Conservation (phyloP, 2,329 filamentous ascomycete genomes). For the Aspergillus glaucus region DNA sequence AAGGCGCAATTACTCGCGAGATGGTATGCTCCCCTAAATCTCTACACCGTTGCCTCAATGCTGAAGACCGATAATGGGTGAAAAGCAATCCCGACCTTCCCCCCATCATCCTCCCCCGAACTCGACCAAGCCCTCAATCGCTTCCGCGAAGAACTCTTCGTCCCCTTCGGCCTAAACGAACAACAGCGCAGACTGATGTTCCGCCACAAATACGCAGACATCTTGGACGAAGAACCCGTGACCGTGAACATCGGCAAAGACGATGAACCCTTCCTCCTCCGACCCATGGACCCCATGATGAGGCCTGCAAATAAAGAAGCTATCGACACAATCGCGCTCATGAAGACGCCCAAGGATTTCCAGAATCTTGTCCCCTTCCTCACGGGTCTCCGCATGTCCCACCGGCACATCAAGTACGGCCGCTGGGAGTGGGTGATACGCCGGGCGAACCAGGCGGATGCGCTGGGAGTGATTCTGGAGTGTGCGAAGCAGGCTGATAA, state of each 20-base stretch:
- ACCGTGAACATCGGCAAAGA: conserved; percentile 32
- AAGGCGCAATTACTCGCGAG: conserved; percentile 25
- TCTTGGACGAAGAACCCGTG: conserved; percentile 35
- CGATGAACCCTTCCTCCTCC: conserved; percentile 34
- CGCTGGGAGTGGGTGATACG: conserved; percentile 33
- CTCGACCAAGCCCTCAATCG: conserved; percentile 34
- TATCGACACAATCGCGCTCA: conserved; percentile 25
- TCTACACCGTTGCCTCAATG: background rate
- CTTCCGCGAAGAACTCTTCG: conserved; percentile 41
- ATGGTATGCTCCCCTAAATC: conserved; percentile 17
- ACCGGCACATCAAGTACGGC: conserved; percentile 15
- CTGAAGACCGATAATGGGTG: background rate
- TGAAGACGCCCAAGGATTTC: conserved; percentile 35
- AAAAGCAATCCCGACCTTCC: conserved; percentile 35
- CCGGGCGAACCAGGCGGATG: conserved; percentile 28
- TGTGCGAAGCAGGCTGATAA: conserved; percentile 27
- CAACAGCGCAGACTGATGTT: conserved; percentile 37
- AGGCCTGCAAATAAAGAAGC: conserved; percentile 29
- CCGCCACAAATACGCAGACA: conserved; percentile 27
- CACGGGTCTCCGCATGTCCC: conserved; percentile 29
- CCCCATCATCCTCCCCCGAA: conserved; percentile 33
- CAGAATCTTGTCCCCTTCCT: conserved; percentile 37
- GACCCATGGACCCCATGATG: conserved; percentile 28
- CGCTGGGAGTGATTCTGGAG: conserved; percentile 30
- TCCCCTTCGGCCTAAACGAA: conserved; percentile 33